Evolutionary conservation across 345 rosid genomes (phyloP).

Genomic region (Bruguiera gymnorhiza): DNA sequence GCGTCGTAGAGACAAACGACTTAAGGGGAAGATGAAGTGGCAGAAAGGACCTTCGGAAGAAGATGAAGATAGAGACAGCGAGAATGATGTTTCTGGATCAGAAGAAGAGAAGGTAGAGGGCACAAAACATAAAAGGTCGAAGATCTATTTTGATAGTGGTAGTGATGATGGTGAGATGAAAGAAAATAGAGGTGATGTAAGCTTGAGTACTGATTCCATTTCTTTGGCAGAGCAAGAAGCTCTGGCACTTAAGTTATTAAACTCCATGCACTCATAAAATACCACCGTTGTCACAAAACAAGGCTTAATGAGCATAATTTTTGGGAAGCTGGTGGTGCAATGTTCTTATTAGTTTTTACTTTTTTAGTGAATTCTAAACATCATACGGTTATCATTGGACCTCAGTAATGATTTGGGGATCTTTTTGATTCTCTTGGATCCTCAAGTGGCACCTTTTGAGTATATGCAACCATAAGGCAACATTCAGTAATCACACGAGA

Average conservation of each 20-base stretch:
- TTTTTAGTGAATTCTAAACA: no score
- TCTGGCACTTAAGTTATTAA: constrained; percentile 62
- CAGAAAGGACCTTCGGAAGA: constrained; percentile 48
- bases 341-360: no score
- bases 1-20: constrained; percentile 64
- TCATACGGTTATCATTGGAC: no score
- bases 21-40: constrained; percentile 68
- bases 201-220: constrained; percentile 39
- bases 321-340: no score
- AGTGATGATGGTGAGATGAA: constrained; percentile 28
- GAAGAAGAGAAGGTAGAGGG: constrained; percentile 39
- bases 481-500: no score
- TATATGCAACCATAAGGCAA: no score
- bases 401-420: no score
- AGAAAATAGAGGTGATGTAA: constrained; percentile 15
- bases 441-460: no score
- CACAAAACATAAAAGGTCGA: constrained; percentile 43
- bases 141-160: constrained; percentile 48
- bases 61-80: constrained; percentile 39
- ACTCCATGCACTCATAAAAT: constrained; percentile 44
- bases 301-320: no score
- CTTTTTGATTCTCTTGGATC: no score
- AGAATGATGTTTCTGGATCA: constrained; percentile 43
- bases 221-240: constrained; percentile 81
- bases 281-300: no score